Evolutionary conservation across 2,329 filamentous ascomycete species (phyloP), one percentile per base, ranked within the genome.

Genomic region (Aspergillus costaricaensis): DNA sequence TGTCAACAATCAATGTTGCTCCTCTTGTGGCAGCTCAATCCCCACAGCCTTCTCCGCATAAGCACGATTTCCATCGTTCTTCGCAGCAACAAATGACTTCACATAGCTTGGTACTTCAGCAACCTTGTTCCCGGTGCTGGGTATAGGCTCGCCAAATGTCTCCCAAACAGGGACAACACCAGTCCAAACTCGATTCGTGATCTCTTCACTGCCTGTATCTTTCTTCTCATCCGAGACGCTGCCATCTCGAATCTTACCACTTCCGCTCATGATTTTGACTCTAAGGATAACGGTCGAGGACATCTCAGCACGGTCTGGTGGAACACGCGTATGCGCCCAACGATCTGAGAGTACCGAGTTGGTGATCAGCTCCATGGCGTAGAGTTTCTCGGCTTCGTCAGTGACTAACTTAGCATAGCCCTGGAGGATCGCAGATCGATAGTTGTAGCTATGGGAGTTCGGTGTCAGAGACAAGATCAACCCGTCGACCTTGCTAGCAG

Each of bases 401-500:
- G 85, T 84, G 6, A 96, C 90, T 1, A 89, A 75, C 8, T 77
- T 81, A 0, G 89, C 92, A 72, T 88, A 85, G 1, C 92, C 92
- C 70, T 94, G 92, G 12, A 95, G 81, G 8, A 92, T 80, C 10
- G 90, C 90, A 41, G 88, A 91, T 63, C 91, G 90, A 79, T 95
- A 96, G 80, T 96, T 94, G 81, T 91, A 93, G 78, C 86, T 91
- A 80, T 96, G 91, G 61, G 85, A 86, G 79, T 91, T 90, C 12
- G 91, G 90, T 0, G 91, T 92, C 14, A 96, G 83, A 19, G 90
- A 85, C 32, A 96, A 85, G 8, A 96, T 87, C 55, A 95, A 80
- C 41, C 91, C 92, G 77, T 96, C 91, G 41, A 96, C 78, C 71
- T 89, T 87, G 49, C 87, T 90, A 1, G 90, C 90, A 21, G 88